These are phyloP conservation scores for Fusarium bactridioides DNA, from an alignment of 2,329 filamentous ascomycete genomes.

Conservation along the genomic window DNA sequence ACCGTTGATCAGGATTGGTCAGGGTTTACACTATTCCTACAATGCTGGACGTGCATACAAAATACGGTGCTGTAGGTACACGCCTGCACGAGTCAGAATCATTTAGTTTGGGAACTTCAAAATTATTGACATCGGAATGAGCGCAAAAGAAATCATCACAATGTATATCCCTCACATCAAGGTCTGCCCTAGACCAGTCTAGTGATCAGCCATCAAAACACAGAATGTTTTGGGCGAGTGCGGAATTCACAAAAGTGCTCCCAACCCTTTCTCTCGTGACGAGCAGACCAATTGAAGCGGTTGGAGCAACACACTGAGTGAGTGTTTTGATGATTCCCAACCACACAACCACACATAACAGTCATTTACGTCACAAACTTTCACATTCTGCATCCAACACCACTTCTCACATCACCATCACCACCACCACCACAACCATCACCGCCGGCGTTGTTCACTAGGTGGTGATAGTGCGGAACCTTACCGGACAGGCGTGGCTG, in stretches of 20 bases:
- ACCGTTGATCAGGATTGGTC: constrained; percentile 4
- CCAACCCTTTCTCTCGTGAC: constrained; percentile 25
- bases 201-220: constrained; percentile 33
- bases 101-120: constrained; percentile 36
- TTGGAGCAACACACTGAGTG: constrained; percentile 25
- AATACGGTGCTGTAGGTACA: background rate
- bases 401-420: constrained; percentile 28
- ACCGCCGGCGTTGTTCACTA: constrained; percentile 11
- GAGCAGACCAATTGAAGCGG: constrained; percentile 26
- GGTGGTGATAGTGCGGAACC: constrained; percentile 35
- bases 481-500: constrained; percentile 34
- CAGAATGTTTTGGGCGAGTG: constrained; percentile 11
- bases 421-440: constrained; percentile 3
- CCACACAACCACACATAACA: constrained; percentile 26
- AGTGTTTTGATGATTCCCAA: constrained; percentile 19
- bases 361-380: constrained; percentile 36
- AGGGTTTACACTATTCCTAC: constrained; percentile 10
- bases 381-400: constrained; percentile 15
- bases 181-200: constrained; percentile 19
- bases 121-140: constrained; percentile 31
- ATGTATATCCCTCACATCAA: constrained; percentile 20
- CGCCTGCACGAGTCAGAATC: constrained; percentile 39
- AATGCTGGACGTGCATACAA: background rate
- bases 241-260: constrained; percentile 32
- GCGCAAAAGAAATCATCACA: constrained; percentile 11